Evolutionary conservation across 257 asterid genomes (phyloP), one percentile per base, ranked within the genome.

Genomic region (Cynanchum wilfordii): DNA sequence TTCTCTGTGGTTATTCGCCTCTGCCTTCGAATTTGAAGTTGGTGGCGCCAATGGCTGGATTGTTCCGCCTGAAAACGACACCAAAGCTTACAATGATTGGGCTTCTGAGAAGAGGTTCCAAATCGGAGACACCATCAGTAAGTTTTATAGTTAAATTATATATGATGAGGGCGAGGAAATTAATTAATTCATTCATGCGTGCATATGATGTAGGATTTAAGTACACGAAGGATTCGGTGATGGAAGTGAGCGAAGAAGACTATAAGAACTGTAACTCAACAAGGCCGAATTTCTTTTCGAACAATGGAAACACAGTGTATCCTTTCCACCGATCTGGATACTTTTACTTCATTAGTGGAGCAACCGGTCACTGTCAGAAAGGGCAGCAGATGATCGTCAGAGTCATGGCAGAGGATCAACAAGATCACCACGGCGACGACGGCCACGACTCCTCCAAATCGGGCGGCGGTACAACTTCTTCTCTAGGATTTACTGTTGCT

Each of bases 171-270:
- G 7, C 47, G 11, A 42, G 47, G 11, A 42, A 42, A 42, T 47
- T 47, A 3, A 47, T 10, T 47, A 42, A 42, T 47, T 47, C 3
- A 47, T 10, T 47, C 52, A 2, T 42, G 47, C 9, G 15, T 64
- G 22, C 3, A 3, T 33, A 33, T 33, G 38, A 2, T 71, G 57
- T 49, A 89, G 97, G 86, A 72, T 91, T 91, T 79, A 81, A 79
- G 67, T 91, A 89, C 87, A 81, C 70, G 86, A 91, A 87, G 76
- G 97, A 89, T 27, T 91, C 96, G 4, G 96, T 91, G 44, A 86
- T 91, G 95, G 89, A 86, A 71, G 97, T 91, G 79, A 77, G 19
- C 52, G 75, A 81, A 62, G 30, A 64, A 9, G 90, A 86, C 60
- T 89, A 87, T 83, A 81, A 81, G 12, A 78, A 76, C 42, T 89